phyloP scores from a whole-genome alignment of 176 grass and related monocot genomes.

The Secale cereale region DNA sequence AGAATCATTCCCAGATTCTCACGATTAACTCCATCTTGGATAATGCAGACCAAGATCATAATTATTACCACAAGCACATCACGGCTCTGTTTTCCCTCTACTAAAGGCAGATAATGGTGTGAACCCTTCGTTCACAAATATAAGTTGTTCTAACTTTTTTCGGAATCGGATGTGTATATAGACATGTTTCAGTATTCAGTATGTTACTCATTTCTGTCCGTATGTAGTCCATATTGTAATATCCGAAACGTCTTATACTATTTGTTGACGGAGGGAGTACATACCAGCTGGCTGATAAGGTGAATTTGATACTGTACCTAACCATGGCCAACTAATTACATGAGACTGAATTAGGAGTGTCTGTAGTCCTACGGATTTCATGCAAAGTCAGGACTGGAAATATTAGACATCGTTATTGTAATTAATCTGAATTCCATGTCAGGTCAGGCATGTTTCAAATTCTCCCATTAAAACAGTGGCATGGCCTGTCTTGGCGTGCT shows the following conservation, averaged over 20 bases:
- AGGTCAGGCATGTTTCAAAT: neutral
- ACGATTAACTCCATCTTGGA: neutral
- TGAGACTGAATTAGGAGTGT: neutral
- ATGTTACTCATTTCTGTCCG: too few relatives aligned
- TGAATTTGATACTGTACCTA: neutral
- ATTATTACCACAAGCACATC: neutral
- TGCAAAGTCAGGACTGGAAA: neutral
- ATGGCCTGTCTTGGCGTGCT: neutral
- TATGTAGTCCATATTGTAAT: too few relatives aligned
- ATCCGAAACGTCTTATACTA: too few relatives aligned
- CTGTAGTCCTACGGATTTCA: conserved; percentile 10
- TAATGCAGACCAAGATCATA: neutral
- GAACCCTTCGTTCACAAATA: too few relatives aligned
- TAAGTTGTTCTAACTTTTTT: too few relatives aligned
- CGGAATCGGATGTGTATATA: too few relatives aligned
- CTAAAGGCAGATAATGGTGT: neutral
- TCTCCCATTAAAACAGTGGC: neutral
- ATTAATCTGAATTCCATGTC: neutral
- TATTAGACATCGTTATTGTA: neutral
- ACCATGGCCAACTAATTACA: neutral
- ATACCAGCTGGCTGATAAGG: neutral
- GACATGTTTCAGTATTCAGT: too few relatives aligned
- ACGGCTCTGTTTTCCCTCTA: neutral
- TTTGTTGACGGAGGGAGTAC: too few relatives aligned
- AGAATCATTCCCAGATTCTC: neutral